Evolutionary conservation across 2,329 filamentous ascomycete species (phyloP).

Genomic region (Talaromyces islandicus): DNA sequence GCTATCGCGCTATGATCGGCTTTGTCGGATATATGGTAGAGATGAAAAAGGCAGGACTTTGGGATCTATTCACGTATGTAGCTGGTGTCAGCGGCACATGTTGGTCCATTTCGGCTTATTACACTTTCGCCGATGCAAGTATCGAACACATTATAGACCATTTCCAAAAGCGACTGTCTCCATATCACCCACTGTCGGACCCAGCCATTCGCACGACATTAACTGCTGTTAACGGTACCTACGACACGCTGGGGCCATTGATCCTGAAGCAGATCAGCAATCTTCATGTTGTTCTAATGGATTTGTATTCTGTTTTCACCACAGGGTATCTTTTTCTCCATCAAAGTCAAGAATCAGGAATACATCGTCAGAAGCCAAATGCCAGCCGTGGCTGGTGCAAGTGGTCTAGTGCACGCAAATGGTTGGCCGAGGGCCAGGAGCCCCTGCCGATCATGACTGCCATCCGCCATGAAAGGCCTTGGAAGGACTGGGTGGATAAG

Average conservation of each 20-base stretch:
- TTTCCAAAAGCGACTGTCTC: conserved; percentile 7
- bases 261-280: conserved; percentile 9
- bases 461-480: conserved; percentile 9
- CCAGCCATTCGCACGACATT: conserved; percentile 9
- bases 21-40: conserved; percentile 8
- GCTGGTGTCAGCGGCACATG: conserved; percentile 9
- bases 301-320: conserved; percentile 10
- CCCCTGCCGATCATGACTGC: conserved; percentile 10
- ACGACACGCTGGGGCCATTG: conserved; percentile 7
- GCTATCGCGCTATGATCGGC: conserved; percentile 10
- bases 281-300: conserved; percentile 11
- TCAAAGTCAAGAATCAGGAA: conserved; percentile 4
- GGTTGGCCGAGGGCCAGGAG: conserved; percentile 6
- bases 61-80: conserved; percentile 8
- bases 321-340: conserved; percentile 10
- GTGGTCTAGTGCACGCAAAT: conserved; percentile 5
- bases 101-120: conserved; percentile 10
- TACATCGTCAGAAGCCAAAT: conserved; percentile 4
- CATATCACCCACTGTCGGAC: conserved; percentile 9
- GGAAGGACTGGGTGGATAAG: conserved; percentile 11
- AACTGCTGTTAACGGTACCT: conserved; percentile 7
- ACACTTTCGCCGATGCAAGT: conserved; percentile 7
- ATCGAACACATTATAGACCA: conserved; percentile 10
- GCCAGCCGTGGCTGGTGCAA: conserved; percentile 9
- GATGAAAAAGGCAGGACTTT: conserved; percentile 8